phyloP scores from a whole-genome alignment of 1,284 basidiomycete genomes.

The Puccinia sorghi region DNA sequence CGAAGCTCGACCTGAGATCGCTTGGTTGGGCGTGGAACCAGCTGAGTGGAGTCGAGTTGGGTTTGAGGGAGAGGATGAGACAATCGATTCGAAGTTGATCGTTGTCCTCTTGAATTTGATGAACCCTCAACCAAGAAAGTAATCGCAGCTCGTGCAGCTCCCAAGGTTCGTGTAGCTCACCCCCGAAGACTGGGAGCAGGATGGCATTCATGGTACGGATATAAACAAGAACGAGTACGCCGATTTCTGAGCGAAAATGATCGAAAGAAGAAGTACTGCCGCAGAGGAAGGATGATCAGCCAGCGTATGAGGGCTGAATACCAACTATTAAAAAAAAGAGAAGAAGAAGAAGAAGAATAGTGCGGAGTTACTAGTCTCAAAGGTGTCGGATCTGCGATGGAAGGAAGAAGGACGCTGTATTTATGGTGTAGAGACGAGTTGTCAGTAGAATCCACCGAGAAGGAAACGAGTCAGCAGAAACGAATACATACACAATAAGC shows the following conservation, averaged over 20 bases:
- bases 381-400: too few relatives aligned
- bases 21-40: constrained; percentile 35
- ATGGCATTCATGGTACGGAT: constrained; percentile 3
- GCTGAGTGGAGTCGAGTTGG: constrained; percentile 25
- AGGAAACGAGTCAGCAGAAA: too few relatives aligned
- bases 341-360: too few relatives aligned
- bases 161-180: constrained; percentile 35
- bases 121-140: constrained; percentile 33
- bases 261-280: neutral
- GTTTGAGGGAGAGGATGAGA: constrained; percentile 33
- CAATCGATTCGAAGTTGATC: constrained; percentile 32
- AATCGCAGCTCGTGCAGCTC: constrained; percentile 33
- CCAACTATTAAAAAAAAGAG: too few relatives aligned
- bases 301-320: too few relatives aligned
- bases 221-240: neutral
- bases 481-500: too few relatives aligned
- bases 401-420: too few relatives aligned
- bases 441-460: too few relatives aligned
- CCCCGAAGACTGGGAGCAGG: constrained; percentile 30
- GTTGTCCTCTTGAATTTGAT: constrained; percentile 25
- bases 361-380: too few relatives aligned
- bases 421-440: too few relatives aligned
- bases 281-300: neutral
- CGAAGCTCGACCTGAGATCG: constrained; percentile 26
- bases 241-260: neutral